phyloP scores from a whole-genome alignment of 179 eudicot genomes.

The Spinacia oleracea region DNA sequence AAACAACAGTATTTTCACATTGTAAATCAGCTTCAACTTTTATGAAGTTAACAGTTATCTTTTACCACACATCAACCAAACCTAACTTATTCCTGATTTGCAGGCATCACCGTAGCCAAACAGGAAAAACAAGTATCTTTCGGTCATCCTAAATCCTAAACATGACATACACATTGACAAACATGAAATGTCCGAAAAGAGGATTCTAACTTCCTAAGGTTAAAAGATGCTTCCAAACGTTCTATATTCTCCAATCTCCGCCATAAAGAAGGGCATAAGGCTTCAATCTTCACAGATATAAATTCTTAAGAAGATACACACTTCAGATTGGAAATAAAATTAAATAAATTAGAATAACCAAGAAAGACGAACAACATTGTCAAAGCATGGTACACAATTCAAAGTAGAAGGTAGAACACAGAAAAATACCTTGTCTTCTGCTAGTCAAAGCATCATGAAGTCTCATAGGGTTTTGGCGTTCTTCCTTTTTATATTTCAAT shows the following conservation, averaged over 20 bases:
- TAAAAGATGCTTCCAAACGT: neutral
- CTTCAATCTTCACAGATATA: neutral
- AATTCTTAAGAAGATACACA: neutral
- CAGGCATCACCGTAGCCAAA: neutral
- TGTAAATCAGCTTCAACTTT: no score
- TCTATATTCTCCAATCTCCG: neutral
- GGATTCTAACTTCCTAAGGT: neutral
- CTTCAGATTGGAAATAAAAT: neutral
- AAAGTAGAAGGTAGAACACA: neutral
- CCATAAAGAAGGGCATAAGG: neutral
- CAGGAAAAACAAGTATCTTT: neutral
- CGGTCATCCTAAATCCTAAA: neutral
- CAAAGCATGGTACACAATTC: neutral
- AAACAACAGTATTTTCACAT: no score
- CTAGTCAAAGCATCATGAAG: constrained; percentile 65
- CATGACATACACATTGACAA: neutral
- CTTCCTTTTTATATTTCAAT: constrained; percentile 80
- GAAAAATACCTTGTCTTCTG: constrained; percentile 52
- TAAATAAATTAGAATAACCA: neutral
- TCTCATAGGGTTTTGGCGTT: constrained; percentile 69
- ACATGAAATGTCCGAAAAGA: neutral
- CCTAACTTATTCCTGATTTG: neutral
- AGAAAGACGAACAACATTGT: constrained; percentile 3
- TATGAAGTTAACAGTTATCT: no score
- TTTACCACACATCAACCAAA: neutral